Base-by-base conservation (phyloP, 208 protist species). In the Lotmaria passim region DNA sequence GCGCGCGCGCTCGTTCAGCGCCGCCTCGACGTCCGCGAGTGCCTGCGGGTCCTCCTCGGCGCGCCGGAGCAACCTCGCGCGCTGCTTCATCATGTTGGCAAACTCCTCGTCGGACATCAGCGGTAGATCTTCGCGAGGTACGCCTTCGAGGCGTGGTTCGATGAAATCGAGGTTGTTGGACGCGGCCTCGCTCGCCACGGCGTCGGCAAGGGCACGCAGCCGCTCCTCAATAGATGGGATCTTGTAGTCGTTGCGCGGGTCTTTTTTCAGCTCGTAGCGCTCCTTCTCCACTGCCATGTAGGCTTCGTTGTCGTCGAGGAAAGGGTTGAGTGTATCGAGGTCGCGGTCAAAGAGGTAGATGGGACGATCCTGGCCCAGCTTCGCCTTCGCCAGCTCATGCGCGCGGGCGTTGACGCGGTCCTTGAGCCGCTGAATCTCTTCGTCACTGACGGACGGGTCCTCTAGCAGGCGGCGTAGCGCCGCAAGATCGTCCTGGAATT, bases 231-330 rank as follows among this genome's bases (percentile, higher is more conserved):
- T 62, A 17, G 43, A n/a, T 7, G 28, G 36, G 7, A 91, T 65
- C 58, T 87, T 85, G 65, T 73, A 71, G 7, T 50, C 62, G 66
- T 90, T 93, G 14, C 85, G 72, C 15, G 79, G 85, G 53, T 93
- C 83, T 28, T 78, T 44, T 55, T 84, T 86, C n/a, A 93, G 63
- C 14, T 66, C 23, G 62, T 82, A 80, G 30, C 76, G 78, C 61
- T 66, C 41, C 33, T 33, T 38, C 69, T 93, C 85, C 26, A 46
- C 44, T 1, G 7, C 39, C 71, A 88, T 86, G 74, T 85, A 93
- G 31, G 64, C 66, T 7, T 75, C 66, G 48, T 87, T 61, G 1
- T 55, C 68, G 64, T 93, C 71, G 14, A 93, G 75, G 31, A 90
- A 12, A 6, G 81, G 77, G 55, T 82, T 88, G 17, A 90, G 68